A percentile compares a stretch with the other conserved stretches of the same genome.
Conservation (phyloP, 208 protist species). For the Herpetomonas samuelpessoai region DNA sequence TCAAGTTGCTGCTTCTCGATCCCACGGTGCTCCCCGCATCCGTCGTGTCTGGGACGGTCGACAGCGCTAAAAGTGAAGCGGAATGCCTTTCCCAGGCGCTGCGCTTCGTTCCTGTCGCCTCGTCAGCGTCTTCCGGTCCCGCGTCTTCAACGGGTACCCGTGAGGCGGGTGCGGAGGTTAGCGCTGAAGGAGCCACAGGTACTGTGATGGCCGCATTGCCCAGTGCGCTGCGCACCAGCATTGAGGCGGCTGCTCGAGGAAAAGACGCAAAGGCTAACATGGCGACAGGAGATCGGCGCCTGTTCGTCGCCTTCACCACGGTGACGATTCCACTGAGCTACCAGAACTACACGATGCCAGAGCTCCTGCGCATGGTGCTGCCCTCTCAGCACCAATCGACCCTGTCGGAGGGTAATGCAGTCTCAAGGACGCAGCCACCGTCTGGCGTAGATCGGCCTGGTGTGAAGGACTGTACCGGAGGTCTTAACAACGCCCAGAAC, state of each 20-base stretch:
- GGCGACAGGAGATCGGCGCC: not conserved
- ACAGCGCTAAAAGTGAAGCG: too few species aligned
- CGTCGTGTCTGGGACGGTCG: too few species aligned
- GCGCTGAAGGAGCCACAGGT: too few species aligned
- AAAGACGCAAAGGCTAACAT: not conserved
- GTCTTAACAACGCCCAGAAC: not conserved
- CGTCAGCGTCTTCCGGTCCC: too few species aligned
- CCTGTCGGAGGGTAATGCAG: not conserved
- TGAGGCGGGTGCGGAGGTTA: not conserved
- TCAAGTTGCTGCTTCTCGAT: constrained; percentile 5
- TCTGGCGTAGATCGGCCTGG: too few species aligned
- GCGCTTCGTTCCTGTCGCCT: too few species aligned
- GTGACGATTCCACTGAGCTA: constrained; percentile 49
- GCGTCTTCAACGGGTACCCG: not conserved
- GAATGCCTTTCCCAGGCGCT: too few species aligned
- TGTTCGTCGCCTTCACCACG: constrained; percentile 27
- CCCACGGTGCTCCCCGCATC: not conserved
- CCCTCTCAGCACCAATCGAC: constrained; percentile 8
- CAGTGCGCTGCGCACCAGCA: not conserved
- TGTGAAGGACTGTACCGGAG: not conserved
- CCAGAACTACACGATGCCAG: constrained; percentile 81
- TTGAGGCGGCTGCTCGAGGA: not conserved
- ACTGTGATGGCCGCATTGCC: too few species aligned
- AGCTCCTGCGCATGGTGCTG: constrained; percentile 63
- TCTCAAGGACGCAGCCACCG: too few species aligned